Evolutionary conservation across 2,329 filamentous ascomycete species (phyloP), one percentile per base, ranked within the genome.

Genomic region (Neonectria sp.): DNA sequence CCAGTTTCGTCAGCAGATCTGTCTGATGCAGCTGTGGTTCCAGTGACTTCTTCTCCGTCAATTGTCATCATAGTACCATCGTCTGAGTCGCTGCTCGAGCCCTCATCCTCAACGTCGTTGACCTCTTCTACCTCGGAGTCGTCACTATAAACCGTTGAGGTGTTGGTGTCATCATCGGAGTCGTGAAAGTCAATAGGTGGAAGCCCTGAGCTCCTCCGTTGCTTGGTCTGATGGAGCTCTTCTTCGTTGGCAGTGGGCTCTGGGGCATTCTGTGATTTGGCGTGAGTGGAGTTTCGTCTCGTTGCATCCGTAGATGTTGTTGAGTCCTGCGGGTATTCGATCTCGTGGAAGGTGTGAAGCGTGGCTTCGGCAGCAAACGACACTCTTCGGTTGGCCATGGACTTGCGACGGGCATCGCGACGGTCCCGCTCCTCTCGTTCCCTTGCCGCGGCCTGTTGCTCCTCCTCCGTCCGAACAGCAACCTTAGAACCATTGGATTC

Each of bases 311-410:
- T 92, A 0, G 93, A 92, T 8, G 92, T 93, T 1, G 95, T 97
- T 24, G 94, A 94, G 78, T 98, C 95, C 76, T 95, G 94, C 78
- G 91, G 88, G 69, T 95, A 93, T 77, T 98, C 95, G 51, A 98
- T 90, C 63, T 96, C 95, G 77, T 98, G 95, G 87, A 97, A 98
- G 0, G 96, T 99, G 79, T 99, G 96, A 40, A 99, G 86, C 4
- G 96, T 99, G 13, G 96, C 96, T 82, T 99, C 96, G 1, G 96
- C 96, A 5, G 96, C 96, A 81, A 99, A 99, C 0, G 95, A 98
- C 37, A 99, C 96, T 77, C 96, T 91, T 76, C 96, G 91, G 79
- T 96, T 97, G 55, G 95, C 95, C 64, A 97, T 88, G 21, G 95
- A 98, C 79, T 98, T 98, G 73, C 96, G 89, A 70, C 96, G 91